Percentiles rank a stretch among this genome's conserved stretches.
Evolutionary conservation across 2,329 filamentous ascomycete genomes (phyloP).

Genomic region (Phyllosticta ampelicida): DNA sequence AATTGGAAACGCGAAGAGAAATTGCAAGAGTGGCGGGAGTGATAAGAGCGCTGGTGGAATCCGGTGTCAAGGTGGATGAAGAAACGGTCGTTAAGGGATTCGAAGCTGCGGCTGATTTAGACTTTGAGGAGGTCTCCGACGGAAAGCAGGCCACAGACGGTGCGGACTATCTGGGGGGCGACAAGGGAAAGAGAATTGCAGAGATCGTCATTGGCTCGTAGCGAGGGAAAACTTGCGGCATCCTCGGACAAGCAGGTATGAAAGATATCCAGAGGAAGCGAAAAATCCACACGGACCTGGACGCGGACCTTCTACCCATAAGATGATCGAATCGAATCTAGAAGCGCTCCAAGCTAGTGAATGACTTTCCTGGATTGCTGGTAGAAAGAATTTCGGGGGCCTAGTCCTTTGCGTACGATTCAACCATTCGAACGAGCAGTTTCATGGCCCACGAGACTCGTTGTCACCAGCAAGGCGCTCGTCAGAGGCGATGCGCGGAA

Average conservation of each 20-base stretch:
- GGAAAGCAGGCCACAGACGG: constrained; percentile 23
- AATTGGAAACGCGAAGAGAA: constrained; percentile 67
- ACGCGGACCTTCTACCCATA: not conserved
- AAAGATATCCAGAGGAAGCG: not conserved
- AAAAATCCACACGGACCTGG: not conserved
- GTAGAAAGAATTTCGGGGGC: too few relatives aligned
- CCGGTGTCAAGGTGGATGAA: constrained; percentile 77
- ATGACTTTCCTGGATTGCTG: too few relatives aligned
- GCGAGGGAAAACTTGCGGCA: not conserved
- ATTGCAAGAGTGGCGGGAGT: constrained; percentile 76
- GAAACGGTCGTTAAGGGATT: constrained; percentile 78
- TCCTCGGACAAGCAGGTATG: not conserved
- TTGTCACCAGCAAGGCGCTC: too few relatives aligned
- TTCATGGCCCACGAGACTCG: too few relatives aligned
- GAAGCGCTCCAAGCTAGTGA: too few relatives aligned
- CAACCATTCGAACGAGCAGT: too few relatives aligned
- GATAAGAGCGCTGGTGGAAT: constrained; percentile 71
- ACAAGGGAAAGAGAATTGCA: constrained; percentile 26
- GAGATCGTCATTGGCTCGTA: constrained; percentile 21
- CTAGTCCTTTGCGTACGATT: too few relatives aligned
- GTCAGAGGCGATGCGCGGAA: too few relatives aligned
- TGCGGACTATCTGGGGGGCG: constrained; percentile 25
- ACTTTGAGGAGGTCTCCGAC: constrained; percentile 48
- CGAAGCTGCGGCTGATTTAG: constrained; percentile 66
- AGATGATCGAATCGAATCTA: not conserved